phyloP scores from a whole-genome alignment of 306 rosid species.

The Lupinus albus region DNA sequence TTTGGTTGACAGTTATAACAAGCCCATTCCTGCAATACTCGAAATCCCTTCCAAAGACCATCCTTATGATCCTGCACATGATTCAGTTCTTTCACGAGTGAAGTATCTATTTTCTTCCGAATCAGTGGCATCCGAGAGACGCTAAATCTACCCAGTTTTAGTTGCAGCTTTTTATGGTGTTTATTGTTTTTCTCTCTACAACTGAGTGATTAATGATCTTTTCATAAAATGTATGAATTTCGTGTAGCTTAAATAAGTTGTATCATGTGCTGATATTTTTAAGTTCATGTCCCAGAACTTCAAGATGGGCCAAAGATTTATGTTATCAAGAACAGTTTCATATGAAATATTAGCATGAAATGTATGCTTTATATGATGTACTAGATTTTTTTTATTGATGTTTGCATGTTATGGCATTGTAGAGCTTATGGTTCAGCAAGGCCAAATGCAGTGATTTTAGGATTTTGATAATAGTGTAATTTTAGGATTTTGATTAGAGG shows the following conservation, averaged over 20 bases:
- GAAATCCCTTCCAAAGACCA: conserved; percentile 97
- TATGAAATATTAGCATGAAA: conserved; percentile 25
- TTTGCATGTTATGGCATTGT: background rate
- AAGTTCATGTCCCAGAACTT: conserved; percentile 28
- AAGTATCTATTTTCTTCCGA: conserved; percentile 84
- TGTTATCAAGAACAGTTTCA: conserved; percentile 24
- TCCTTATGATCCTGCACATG: conserved; percentile 91
- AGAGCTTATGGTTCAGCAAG: too few species aligned
- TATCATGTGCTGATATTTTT: conserved; percentile 26
- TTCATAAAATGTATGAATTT: conserved; percentile 31
- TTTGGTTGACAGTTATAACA: conserved; percentile 87
- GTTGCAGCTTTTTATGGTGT: conserved; percentile 21
- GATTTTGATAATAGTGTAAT: too few species aligned
- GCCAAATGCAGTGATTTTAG: too few species aligned
- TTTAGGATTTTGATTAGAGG: too few species aligned
- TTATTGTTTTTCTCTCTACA: conserved; percentile 40
- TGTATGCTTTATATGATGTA: background rate
- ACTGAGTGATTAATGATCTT: conserved; percentile 33
- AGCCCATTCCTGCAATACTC: conserved; percentile 87
- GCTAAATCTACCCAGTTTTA: conserved; percentile 39
- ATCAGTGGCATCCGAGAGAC: conserved; percentile 87
- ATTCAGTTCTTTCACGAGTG: conserved; percentile 89
- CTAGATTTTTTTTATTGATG: conserved; percentile 6
- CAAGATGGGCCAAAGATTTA: conserved; percentile 26
- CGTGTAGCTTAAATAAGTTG: conserved; percentile 41